Conservation (phyloP, 306 rosid species). For the Gastrolobium bilobum region DNA sequence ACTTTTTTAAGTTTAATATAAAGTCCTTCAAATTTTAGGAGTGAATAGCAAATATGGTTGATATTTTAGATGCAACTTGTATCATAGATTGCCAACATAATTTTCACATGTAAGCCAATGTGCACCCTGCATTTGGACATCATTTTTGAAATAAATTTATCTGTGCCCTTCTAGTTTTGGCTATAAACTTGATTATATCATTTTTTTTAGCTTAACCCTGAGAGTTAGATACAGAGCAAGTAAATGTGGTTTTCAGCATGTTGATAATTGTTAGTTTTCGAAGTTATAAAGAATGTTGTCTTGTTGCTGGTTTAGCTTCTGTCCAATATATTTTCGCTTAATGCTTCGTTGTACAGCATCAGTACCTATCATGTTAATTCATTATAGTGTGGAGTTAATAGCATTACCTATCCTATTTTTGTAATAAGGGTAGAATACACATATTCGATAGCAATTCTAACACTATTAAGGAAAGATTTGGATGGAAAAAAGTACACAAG, state of each 20-base stretch:
- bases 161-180: conserved; percentile 21
- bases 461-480: no score
- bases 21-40: conserved; percentile 18
- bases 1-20: background rate
- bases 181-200: background rate
- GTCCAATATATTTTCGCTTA: conserved; percentile 12
- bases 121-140: conserved; percentile 5
- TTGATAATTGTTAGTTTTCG: background rate
- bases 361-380: conserved; percentile 9
- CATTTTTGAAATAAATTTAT: background rate
- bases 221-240: background rate
- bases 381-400: conserved; percentile 17
- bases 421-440: no score
- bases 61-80: conserved; percentile 14
- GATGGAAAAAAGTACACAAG: no score
- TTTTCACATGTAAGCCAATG: conserved; percentile 4
- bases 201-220: conserved; percentile 10
- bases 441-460: no score
- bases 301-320: conserved; percentile 37
- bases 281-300: background rate
- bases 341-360: background rate
- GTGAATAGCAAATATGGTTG: conserved; percentile 23
- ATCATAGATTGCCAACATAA: background rate
- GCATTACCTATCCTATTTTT: background rate
- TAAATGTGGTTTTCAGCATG: conserved; percentile 32